Conservation (phyloP, 345 rosid genomes). For the Populus alba region DNA sequence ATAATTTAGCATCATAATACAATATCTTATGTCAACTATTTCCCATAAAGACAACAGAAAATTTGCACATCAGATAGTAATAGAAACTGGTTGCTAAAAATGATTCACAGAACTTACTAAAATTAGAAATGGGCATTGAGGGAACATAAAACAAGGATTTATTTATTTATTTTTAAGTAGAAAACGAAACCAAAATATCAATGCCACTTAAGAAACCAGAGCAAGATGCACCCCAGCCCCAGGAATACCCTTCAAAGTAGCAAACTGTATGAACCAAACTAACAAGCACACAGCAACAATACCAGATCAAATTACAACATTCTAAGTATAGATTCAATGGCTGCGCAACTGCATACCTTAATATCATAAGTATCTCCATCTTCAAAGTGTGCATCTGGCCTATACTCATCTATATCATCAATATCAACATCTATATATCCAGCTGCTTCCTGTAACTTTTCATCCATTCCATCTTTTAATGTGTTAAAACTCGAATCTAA, state of each 20-base stretch:
- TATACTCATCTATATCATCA: slow-evolving; percentile 28
- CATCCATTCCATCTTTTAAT: slow-evolving; percentile 47
- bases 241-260: background rate
- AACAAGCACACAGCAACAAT: background rate
- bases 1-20: too few relatives aligned
- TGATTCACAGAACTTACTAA: background rate
- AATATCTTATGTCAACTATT: background rate
- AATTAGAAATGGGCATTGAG: background rate
- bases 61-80: background rate
- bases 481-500: slow-evolving; percentile 9
- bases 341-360: slow-evolving; percentile 32
- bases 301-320: background rate
- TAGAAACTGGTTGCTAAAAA: background rate
- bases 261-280: background rate
- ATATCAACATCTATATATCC: slow-evolving; percentile 26
- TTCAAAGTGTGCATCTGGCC: slow-evolving; percentile 39
- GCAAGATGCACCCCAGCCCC: background rate
- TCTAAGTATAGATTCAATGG: background rate
- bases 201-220: background rate
- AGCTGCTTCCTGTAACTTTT: slow-evolving; percentile 46
- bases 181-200: background rate
- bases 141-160: background rate
- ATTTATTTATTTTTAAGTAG: background rate
- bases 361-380: slow-evolving; percentile 24
- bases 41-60: background rate